These are phyloP conservation scores for Capsicum chinense DNA, from an alignment of 257 asterid genomes.

Conservation along the genomic window DNA sequence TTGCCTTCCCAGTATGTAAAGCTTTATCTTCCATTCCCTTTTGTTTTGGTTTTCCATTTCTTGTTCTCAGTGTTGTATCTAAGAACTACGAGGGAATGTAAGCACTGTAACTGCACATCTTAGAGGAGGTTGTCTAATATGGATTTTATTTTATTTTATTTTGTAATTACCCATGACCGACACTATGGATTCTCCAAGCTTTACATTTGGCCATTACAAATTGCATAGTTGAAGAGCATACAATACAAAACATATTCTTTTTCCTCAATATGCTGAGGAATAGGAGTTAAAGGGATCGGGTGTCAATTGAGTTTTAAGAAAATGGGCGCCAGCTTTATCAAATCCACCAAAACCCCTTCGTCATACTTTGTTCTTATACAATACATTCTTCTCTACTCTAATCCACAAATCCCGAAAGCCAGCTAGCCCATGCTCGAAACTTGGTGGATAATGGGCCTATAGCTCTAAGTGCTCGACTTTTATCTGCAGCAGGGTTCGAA, in stretches of 20 bases:
- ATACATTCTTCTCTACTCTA: not conserved
- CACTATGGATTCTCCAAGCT: not conserved
- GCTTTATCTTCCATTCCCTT: not conserved
- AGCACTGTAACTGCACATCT: not conserved
- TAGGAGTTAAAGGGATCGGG: not conserved
- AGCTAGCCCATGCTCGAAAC: not conserved
- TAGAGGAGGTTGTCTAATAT: conserved; percentile 1
- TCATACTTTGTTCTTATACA: not conserved
- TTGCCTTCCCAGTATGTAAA: conserved; percentile 77
- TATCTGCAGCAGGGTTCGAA: not conserved
- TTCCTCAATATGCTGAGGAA: not conserved
- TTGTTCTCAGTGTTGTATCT: not conserved
- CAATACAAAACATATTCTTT: not conserved
- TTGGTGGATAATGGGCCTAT: not conserved
- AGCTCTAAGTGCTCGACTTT: not conserved
- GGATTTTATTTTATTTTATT: not conserved
- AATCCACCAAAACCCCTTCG: not conserved
- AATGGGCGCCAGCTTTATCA: not conserved
- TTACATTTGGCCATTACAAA: not conserved
- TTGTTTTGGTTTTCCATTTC: not conserved
- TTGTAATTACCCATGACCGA: not conserved
- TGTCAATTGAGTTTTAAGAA: conserved; percentile 15
- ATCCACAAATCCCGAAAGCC: not conserved
- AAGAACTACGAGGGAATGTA: not conserved
- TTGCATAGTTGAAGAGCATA: not conserved